Percentiles rank a stretch among this genome's conserved stretches.
Evolutionary conservation across 257 asterid genomes (phyloP).

Genomic region (Capsicum rhomboideum): DNA sequence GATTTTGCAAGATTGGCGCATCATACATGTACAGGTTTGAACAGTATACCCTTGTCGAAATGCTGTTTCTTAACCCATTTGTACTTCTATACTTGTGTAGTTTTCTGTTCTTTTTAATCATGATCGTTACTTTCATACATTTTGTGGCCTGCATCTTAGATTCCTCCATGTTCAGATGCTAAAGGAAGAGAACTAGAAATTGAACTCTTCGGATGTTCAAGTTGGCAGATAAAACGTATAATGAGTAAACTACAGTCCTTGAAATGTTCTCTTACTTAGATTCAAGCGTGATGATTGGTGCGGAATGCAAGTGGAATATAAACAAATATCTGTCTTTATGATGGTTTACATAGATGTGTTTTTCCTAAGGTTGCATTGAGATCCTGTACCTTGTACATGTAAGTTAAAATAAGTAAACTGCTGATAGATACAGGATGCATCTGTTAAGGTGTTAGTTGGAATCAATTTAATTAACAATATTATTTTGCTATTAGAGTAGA

Average conservation of each 20-base stretch:
- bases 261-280: neutral
- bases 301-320: neutral
- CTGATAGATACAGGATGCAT: neutral
- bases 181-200: neutral
- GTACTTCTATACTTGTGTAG: neutral
- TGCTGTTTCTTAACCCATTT: neutral
- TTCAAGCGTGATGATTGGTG: neutral
- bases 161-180: neutral
- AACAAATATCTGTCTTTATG: neutral
- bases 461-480: neutral
- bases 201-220: neutral
- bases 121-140: neutral
- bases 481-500: neutral
- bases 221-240: neutral
- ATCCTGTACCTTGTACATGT: neutral
- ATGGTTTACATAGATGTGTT: neutral
- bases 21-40: constrained; percentile 79
- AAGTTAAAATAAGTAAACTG: neutral
- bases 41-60: neutral
- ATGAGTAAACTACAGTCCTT: neutral
- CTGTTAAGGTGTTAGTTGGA: neutral
- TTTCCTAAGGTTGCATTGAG: neutral
- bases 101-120: neutral
- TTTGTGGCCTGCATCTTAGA: neutral
- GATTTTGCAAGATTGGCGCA: constrained; percentile 96